Evolutionary conservation across 2,329 filamentous ascomycete genomes (phyloP).

Genomic region (Huntiella savannae): DNA sequence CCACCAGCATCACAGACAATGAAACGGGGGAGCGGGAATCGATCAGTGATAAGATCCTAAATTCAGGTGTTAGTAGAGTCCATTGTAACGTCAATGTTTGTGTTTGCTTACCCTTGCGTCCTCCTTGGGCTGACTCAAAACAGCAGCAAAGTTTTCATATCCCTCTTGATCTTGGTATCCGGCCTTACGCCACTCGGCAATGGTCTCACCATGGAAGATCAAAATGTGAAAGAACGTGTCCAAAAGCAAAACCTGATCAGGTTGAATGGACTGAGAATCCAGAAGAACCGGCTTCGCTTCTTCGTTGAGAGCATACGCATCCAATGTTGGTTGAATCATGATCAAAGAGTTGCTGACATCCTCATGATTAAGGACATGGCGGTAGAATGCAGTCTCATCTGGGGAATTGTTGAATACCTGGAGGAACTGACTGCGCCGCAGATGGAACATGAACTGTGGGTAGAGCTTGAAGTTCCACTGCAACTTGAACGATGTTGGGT

Average conservation of each 20-base stretch:
- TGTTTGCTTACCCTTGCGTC: constrained; percentile 60
- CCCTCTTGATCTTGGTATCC: constrained; percentile 96
- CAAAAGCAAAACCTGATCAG: constrained; percentile 78
- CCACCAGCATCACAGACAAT: constrained; percentile 98
- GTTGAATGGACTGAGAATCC: constrained; percentile 90
- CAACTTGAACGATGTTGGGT: constrained; percentile 85
- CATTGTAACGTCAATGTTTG: neutral
- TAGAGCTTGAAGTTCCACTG: constrained; percentile 99
- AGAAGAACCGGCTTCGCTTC: constrained; percentile 83
- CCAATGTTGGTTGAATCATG: constrained; percentile 96
- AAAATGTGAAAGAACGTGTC: constrained; percentile 99
- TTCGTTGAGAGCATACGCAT: constrained; percentile 93
- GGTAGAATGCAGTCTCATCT: constrained; percentile 97
- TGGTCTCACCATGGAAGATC: constrained; percentile 96
- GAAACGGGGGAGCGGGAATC: constrained; percentile 94
- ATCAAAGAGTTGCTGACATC: constrained; percentile 91
- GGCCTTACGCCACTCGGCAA: constrained; percentile 94
- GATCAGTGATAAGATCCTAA: constrained; percentile 86
- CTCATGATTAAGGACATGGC: constrained; percentile 91
- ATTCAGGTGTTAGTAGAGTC: constrained; percentile 13
- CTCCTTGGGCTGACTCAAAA: constrained; percentile 87
- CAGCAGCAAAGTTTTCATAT: constrained; percentile 81
- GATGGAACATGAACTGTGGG: constrained; percentile 98
- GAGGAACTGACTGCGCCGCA: constrained; percentile 88
- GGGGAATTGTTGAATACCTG: constrained; percentile 99